Base-by-base conservation (phyloP, 1,139 yeast genomes). In the Saccharomyces uvarum region DNA sequence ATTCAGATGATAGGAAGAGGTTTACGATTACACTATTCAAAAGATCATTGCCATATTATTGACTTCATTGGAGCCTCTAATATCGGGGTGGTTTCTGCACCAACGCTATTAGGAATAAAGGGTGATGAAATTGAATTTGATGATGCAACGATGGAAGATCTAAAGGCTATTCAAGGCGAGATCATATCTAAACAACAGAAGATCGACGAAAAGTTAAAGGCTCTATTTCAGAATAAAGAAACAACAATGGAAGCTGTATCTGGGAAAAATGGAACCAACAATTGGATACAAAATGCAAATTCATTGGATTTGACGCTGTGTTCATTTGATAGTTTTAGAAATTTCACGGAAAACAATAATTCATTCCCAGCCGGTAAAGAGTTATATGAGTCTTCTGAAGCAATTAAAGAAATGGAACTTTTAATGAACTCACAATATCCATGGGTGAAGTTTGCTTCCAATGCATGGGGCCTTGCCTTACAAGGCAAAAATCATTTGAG, bases 1-100 rank as follows among this genome's bases (percentile, higher is more conserved):
- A 78, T 83, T 16, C 99, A 91, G 67, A 91, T 91, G 97, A 79
- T 91, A 27, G 99, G 99, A 0, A 76, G 98, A 57, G 98, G 98
- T 0, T 72, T 93, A 52, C 72, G 98, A 47, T 64, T 81, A 29
- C 81, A 82, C 63, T 72, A 76, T 3, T 81, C 78, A 0, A 91
- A 91, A 65, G 70, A 75, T 1, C 74, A 76, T 57, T 89, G 97
- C 63, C 87, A 85, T 63, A 77, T 91, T 2, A 77, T 89, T 0
- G 96, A 91, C 66, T 82, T 91, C 69, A 89, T 84, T 7, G 88
- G 84, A 8, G 77, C 84, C 0, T 75, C 79, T 24, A 76, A 75
- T 19, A 74, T 77, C 0, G 90, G 90, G 1, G 75, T 87, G 6
- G 77, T 78, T 21, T 77, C 88, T 0, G 77, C 81, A 1, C 88